Conservation (phyloP, 108 stramenopile genomes). For the Cyclostephanos tholiformis region DNA sequence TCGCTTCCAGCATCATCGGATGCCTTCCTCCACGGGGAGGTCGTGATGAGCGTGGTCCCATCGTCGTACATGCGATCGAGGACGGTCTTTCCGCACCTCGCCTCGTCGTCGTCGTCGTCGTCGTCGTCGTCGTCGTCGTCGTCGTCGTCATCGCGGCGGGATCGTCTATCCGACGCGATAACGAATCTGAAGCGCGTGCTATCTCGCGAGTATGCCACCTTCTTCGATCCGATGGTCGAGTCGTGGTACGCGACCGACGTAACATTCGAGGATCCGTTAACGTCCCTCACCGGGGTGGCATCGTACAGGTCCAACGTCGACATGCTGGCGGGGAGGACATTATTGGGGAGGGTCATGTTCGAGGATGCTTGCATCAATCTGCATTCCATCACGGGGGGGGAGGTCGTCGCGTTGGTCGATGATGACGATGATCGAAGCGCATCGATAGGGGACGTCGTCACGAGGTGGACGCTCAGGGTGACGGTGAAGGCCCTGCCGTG, state of each 20-base stretch:
- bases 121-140: not conserved
- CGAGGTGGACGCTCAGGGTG: conserved; percentile 92
- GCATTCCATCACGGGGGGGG: conserved; percentile 85
- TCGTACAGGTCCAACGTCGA: conserved; percentile 91
- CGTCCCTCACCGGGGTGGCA: conserved; percentile 77
- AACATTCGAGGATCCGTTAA: conserved; percentile 89
- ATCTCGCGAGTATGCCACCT: conserved; percentile 85
- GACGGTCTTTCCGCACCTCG: no score
- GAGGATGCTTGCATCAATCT: conserved; percentile 88
- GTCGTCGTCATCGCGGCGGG: not conserved
- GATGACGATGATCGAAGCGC: conserved; percentile 4
- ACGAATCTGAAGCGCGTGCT: conserved; percentile 72
- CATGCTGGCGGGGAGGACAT: conserved; percentile 88
- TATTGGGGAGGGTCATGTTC: conserved; percentile 86
- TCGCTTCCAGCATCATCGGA: no score
- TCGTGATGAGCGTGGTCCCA: no score
- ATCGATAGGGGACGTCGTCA: conserved; percentile 65
- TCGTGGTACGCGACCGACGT: conserved; percentile 81
- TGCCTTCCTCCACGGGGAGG: not conserved
- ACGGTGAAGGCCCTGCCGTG: conserved; percentile 87
- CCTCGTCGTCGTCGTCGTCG: not conserved
- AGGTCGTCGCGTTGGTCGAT: conserved; percentile 14
- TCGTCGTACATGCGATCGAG: no score
- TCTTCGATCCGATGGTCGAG: conserved; percentile 90
- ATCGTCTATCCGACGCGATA: conserved; percentile 27